Evolutionary conservation across 169 alveolate genomes (phyloP), one percentile per base, ranked within the genome.

Genomic region (Theileria annulata): DNA sequence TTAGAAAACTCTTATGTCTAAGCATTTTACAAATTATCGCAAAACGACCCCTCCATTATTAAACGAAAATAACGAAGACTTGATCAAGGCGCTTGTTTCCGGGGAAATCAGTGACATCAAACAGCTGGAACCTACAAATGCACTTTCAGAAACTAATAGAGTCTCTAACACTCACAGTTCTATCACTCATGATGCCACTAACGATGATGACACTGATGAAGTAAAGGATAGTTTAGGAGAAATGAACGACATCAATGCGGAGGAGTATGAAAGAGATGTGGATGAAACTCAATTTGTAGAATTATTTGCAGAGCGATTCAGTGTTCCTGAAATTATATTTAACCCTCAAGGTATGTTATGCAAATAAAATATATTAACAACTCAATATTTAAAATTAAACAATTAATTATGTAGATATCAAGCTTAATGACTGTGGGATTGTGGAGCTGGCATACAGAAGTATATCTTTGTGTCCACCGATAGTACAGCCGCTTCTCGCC

Each of bases 341-440:
- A 77, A 72, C 74, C 90, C 90, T 19, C 87, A 84, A 54, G 78
- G 79, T 72, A 72, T 2, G 49, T 28, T 23, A 27, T 62, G 4
- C 3, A 12, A 23, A 2, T 13, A 25, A 25, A 17, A 23, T 25
- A 5, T 2, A 15, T 2, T 37, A 8, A 10, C 30, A 56, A 25
- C 66, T 21, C 35, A 21, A 15, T 56, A 5, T 25, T 25, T 3
- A 21, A 56, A 25, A 56, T 15, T 56, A 37, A 37, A 37, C 58
- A 33, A 2, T 3, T 64, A 37, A 1, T 21, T 2, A 21, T 27
- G 8, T 69, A 69, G 88, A 82, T 60, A 64, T 84, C 0, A 71
- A 63, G 25, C 35, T 77, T 21, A 60, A 71, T 33, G 90, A 84
- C n/a, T 84, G 90, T 62, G 90, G 90, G n/a, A 77, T 84, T 8